Evolutionary conservation across 129 eudicot genomes (phyloP).

Genomic region (Centrapalus pauciflorus): DNA sequence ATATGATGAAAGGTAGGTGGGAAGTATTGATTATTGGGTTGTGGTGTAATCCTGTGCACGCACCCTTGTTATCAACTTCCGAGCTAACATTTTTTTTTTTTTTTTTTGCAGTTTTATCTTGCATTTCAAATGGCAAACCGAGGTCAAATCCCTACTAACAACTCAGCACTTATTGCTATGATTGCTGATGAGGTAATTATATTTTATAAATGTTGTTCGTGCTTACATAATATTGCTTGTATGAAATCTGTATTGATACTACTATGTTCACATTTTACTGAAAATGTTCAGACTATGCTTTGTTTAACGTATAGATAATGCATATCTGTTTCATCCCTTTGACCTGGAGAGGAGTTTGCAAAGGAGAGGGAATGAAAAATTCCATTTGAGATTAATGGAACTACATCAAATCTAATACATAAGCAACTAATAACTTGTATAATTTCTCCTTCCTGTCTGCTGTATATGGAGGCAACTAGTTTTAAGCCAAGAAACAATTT

Average conservation of each 20-base stretch:
- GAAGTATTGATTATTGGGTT: not conserved
- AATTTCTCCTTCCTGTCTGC: not conserved
- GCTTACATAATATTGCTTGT: not conserved
- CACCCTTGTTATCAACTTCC: not conserved
- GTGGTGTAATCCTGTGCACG: not conserved
- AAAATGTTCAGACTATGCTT: not conserved
- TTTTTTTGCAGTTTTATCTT: conserved; percentile 17
- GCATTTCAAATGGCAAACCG: conserved; percentile 48
- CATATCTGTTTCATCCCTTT: not conserved
- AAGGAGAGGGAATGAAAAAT: not conserved
- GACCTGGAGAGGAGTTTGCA: not conserved
- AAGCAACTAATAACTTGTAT: not conserved
- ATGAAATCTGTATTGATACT: not conserved
- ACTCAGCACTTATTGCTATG: conserved; percentile 79
- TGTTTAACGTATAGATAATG: not conserved
- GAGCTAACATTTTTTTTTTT: not conserved
- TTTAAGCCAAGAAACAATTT: not conserved
- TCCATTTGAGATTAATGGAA: not conserved
- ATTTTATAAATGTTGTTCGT: not conserved
- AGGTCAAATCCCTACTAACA: conserved; percentile 46
- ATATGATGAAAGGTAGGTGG: not conserved
- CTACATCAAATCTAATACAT: not conserved
- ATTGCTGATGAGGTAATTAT: conserved; percentile 73
- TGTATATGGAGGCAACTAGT: not conserved
- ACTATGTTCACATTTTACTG: not conserved